phyloP scores from a whole-genome alignment of 2,329 filamentous ascomycete genomes.

The Talaromyces pinophilus region DNA sequence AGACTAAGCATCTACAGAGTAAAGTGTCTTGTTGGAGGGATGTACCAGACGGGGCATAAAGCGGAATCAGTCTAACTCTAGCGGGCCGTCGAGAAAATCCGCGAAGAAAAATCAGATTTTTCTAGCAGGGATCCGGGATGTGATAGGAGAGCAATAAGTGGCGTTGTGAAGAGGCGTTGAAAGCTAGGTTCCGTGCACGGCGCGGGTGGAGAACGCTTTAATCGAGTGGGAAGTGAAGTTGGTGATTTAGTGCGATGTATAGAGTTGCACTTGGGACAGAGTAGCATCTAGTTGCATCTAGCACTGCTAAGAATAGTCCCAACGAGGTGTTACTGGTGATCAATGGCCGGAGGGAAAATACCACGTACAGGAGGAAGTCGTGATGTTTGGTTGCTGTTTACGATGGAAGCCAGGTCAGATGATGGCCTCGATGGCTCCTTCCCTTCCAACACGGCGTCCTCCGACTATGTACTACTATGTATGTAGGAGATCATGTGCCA shows the following conservation, averaged over 20 bases:
- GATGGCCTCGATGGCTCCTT: slow-evolving; percentile 9
- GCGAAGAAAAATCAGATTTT: slow-evolving; percentile 1
- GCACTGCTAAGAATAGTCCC: slow-evolving; percentile 15
- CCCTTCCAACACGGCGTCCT: neutral
- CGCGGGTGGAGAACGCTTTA: slow-evolving; percentile 13
- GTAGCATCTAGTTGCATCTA: slow-evolving; percentile 3
- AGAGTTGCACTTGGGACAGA: neutral
- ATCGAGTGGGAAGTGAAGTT: slow-evolving; percentile 14
- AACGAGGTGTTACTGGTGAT: neutral
- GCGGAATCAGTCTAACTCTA: neutral
- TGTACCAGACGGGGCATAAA: neutral
- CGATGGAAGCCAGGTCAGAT: slow-evolving; percentile 16
- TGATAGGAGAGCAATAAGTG: slow-evolving; percentile 22
- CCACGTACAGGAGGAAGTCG: slow-evolving; percentile 1
- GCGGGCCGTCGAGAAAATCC: slow-evolving; percentile 17
- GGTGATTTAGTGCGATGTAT: slow-evolving; percentile 8
- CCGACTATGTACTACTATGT: neutral
- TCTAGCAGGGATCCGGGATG: slow-evolving; percentile 13
- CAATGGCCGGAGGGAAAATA: neutral
- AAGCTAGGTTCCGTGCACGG: slow-evolving; percentile 19
- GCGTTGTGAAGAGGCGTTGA: slow-evolving; percentile 21
- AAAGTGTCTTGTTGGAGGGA: slow-evolving; percentile 12
- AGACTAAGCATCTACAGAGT: slow-evolving; percentile 6
- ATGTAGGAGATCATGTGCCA: slow-evolving; percentile 1
- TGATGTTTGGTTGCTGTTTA: neutral